A percentile compares a stretch with the other conserved stretches of the same genome.
Evolutionary conservation across 129 eudicot genomes (phyloP).

Genomic region (Pseudognaphalium luteoalbum): DNA sequence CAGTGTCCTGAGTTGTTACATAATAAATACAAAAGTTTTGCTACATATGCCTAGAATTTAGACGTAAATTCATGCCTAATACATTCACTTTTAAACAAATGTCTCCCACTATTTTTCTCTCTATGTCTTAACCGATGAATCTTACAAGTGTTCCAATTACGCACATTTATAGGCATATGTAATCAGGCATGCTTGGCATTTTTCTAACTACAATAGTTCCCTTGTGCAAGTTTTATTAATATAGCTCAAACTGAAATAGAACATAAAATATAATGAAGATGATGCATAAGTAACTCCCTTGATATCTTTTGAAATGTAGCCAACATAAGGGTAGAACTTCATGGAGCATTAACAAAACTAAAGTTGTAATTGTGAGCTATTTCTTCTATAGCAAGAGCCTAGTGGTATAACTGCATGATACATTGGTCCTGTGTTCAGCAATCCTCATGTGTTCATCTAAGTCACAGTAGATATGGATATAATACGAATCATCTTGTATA

Average conservation of each 20-base stretch:
- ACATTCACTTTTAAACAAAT: too few relatives aligned
- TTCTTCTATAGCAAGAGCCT: not conserved
- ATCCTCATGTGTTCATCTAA: not conserved
- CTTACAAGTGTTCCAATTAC: too few relatives aligned
- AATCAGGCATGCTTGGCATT: too few relatives aligned
- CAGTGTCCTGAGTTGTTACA: not conserved
- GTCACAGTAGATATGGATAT: not conserved
- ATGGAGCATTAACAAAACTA: not conserved
- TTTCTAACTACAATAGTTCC: not conserved
- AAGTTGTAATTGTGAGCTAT: not conserved
- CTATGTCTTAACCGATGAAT: too few relatives aligned
- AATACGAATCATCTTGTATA: not conserved
- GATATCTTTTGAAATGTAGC: too few relatives aligned
- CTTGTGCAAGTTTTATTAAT: not conserved
- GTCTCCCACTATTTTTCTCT: too few relatives aligned
- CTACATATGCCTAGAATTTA: too few relatives aligned
- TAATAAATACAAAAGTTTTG: too few relatives aligned
- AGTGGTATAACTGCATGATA: not conserved
- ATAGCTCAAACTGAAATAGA: not conserved
- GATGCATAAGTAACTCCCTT: too few relatives aligned
- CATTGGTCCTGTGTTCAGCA: not conserved
- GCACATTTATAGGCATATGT: too few relatives aligned
- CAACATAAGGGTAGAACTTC: not conserved
- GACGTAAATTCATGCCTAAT: too few relatives aligned
- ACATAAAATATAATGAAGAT: not conserved